Evolutionary conservation across 1,284 basidiomycete genomes (phyloP).

Genomic region (Malassezia obtusa): DNA sequence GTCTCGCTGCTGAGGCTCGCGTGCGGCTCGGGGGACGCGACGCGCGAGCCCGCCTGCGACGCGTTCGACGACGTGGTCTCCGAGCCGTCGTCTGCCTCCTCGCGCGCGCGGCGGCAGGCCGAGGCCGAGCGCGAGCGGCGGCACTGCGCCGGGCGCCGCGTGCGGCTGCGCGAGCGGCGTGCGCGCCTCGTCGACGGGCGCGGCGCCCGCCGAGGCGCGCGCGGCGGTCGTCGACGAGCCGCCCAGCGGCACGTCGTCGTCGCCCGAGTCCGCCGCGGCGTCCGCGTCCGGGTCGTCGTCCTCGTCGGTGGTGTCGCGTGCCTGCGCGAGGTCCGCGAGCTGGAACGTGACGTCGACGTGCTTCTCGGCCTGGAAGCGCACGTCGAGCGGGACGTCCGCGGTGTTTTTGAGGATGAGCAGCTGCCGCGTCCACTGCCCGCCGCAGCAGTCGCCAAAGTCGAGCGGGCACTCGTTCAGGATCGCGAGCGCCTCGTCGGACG

Average conservation of each 20-base stretch:
- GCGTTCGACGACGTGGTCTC: conserved; percentile 26
- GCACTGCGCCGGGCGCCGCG: not conserved
- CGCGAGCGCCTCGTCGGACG: conserved; percentile 49
- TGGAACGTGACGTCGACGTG: conserved; percentile 51
- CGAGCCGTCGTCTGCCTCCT: not conserved
- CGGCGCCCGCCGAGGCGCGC: not conserved
- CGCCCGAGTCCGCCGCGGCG: conserved; percentile 12
- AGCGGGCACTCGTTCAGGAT: conserved; percentile 50
- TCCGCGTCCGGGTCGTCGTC: conserved; percentile 21
- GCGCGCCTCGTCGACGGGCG: not conserved
- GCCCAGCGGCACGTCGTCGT: conserved; percentile 20
- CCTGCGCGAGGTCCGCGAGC: conserved; percentile 48
- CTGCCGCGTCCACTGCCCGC: conserved; percentile 52
- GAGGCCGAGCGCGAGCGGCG: not conserved
- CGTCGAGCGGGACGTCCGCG: conserved; percentile 50
- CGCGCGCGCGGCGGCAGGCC: not conserved
- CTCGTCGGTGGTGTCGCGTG: conserved; percentile 19
- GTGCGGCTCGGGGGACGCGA: conserved; percentile 25
- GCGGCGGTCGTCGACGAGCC: conserved; percentile 17
- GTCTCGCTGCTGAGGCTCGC: not conserved
- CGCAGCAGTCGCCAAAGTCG: conserved; percentile 52
- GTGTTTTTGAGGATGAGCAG: conserved; percentile 51
- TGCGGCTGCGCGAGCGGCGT: not conserved
- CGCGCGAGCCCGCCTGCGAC: conserved; percentile 41
- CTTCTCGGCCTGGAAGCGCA: conserved; percentile 49